Evolutionary conservation across 495 filamentous ascomycete species (phyloP).

Genomic region (Aspergillus olivimuriae): DNA sequence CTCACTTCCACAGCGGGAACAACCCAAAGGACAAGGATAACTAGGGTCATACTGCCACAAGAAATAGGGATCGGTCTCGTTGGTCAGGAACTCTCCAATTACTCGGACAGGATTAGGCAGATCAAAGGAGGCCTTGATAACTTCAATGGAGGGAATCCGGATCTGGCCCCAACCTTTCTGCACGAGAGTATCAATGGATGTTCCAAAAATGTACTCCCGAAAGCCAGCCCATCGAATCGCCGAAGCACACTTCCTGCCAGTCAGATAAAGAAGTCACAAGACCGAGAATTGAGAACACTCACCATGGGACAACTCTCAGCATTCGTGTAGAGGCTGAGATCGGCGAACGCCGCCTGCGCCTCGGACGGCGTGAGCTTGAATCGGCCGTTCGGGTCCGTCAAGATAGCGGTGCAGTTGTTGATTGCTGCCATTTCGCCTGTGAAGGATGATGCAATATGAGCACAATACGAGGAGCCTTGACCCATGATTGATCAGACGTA

Average conservation of each 20-base stretch:
- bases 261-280: neutral
- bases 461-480: neutral
- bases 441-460: neutral
- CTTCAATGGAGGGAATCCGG: slow-evolving; percentile 31
- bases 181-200: slow-evolving; percentile 34
- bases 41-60: slow-evolving; percentile 44
- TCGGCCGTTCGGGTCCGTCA: slow-evolving; percentile 34
- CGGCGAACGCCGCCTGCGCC: slow-evolving; percentile 35
- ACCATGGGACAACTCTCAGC: slow-evolving; percentile 52
- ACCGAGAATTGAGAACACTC: slow-evolving; percentile 2
- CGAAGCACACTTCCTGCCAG: slow-evolving; percentile 39
- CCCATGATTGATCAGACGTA: neutral
- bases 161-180: slow-evolving; percentile 46
- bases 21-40: slow-evolving; percentile 40
- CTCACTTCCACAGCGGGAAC: slow-evolving; percentile 8
- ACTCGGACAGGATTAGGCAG: slow-evolving; percentile 27
- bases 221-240: slow-evolving; percentile 51
- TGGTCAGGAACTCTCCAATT: slow-evolving; percentile 36
- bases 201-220: slow-evolving; percentile 48
- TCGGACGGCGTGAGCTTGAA: slow-evolving; percentile 35
- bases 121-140: slow-evolving; percentile 34
- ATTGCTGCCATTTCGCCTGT: slow-evolving; percentile 49
- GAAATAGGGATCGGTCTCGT: slow-evolving; percentile 48
- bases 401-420: slow-evolving; percentile 42
- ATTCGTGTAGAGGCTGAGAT: slow-evolving; percentile 49